These are phyloP conservation scores for Neoboletus brunneissimus DNA, from an alignment of 768 basidiomycete genomes.

Conservation along the genomic window DNA sequence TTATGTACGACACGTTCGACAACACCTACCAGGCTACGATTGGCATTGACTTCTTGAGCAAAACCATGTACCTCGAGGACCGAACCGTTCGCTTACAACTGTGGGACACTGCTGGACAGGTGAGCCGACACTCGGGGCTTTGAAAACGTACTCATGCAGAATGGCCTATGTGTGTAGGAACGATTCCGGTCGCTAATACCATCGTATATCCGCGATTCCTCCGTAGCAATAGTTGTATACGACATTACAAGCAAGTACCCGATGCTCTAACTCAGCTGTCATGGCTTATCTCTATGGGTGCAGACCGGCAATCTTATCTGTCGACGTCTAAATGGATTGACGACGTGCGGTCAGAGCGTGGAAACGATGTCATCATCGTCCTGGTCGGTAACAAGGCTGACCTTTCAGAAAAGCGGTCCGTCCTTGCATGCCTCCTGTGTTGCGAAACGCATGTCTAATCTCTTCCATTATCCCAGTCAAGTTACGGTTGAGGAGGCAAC, in stretches of 20 bases:
- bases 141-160: conserved; percentile 1
- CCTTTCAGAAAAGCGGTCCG: conserved; percentile 94
- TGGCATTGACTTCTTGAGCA: conserved; percentile 98
- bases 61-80: conserved; percentile 99
- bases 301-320: conserved; percentile 96
- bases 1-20: conserved; percentile 99
- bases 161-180: conserved; percentile 53
- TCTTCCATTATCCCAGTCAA: conserved; percentile 58
- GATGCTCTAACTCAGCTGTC: background rate
- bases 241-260: conserved; percentile 89
- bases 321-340: conserved; percentile 99
- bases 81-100: conserved; percentile 95
- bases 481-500: conserved; percentile 99
- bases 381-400: conserved; percentile 99
- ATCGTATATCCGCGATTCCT: conserved; percentile 97
- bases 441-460: conserved; percentile 1
- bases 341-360: conserved; percentile 95
- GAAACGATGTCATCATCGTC: conserved; percentile 97
- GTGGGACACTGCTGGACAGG: conserved; percentile 98
- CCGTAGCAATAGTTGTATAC: conserved; percentile 97
- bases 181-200: conserved; percentile 97
- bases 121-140: conserved; percentile 29
- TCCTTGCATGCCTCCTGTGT: conserved; percentile 9
- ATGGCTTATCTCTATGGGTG: conserved; percentile 3
- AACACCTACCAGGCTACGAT: conserved; percentile 98